phyloP scores from a whole-genome alignment of 2,329 filamentous ascomycete species.

The Keithomyces neogunnii region DNA sequence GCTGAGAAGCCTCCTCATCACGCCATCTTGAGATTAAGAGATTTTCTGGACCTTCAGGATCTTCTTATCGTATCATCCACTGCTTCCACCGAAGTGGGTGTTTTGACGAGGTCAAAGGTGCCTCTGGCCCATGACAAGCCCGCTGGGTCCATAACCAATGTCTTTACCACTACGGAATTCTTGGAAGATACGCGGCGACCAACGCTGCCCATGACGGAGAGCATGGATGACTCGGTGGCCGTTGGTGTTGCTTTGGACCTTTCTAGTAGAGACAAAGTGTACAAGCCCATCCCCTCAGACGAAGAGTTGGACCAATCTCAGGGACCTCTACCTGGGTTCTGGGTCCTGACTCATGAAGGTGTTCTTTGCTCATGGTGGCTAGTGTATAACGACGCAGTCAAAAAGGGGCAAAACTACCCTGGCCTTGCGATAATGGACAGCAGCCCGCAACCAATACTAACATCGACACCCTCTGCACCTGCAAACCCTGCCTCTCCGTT shows the following conservation, averaged over 20 bases:
- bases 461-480: slow-evolving; percentile 20
- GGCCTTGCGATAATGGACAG: slow-evolving; percentile 50
- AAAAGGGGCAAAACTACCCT: slow-evolving; percentile 62
- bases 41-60: slow-evolving; percentile 76
- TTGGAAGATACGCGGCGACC: slow-evolving; percentile 68
- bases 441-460: slow-evolving; percentile 18
- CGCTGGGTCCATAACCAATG: slow-evolving; percentile 50
- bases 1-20: slow-evolving; percentile 63
- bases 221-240: slow-evolving; percentile 58
- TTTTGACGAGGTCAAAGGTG: slow-evolving; percentile 66
- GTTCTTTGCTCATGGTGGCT: slow-evolving; percentile 84
- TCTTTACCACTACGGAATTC: slow-evolving; percentile 67
- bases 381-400: slow-evolving; percentile 80
- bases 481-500: slow-evolving; percentile 28
- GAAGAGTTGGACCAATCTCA: slow-evolving; percentile 71
- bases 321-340: slow-evolving; percentile 72
- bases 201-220: slow-evolving; percentile 60
- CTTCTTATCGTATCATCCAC: slow-evolving; percentile 76
- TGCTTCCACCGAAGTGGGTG: slow-evolving; percentile 66
- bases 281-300: slow-evolving; percentile 67
- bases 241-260: slow-evolving; percentile 78
- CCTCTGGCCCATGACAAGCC: slow-evolving; percentile 54
- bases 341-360: slow-evolving; percentile 84
- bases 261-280: slow-evolving; percentile 71
- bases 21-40: slow-evolving; percentile 65